These are phyloP conservation scores for Populus simonii DNA, from an alignment of 345 rosid species.

Conservation along the genomic window DNA sequence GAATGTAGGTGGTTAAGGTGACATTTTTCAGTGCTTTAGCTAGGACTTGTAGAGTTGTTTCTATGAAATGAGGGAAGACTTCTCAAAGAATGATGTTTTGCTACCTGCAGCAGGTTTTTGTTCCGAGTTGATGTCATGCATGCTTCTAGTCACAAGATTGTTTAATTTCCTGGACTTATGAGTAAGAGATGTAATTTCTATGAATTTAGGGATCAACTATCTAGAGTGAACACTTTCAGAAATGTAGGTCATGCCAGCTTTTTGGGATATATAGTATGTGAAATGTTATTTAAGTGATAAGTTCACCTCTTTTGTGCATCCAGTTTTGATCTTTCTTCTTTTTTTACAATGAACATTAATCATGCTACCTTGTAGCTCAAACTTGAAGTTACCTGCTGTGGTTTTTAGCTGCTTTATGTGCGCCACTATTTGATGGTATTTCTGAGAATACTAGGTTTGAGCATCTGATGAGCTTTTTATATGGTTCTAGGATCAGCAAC, in stretches of 20 bases:
- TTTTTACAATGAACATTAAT: background rate
- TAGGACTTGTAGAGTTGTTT: background rate
- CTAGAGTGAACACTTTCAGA: background rate
- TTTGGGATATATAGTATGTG: background rate
- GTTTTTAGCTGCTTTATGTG: background rate
- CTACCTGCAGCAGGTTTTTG: background rate
- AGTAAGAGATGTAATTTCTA: background rate
- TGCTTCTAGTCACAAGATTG: background rate
- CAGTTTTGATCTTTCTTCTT: background rate
- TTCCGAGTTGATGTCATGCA: background rate
- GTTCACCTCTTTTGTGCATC: background rate
- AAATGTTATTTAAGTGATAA: background rate
- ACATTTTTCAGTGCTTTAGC: background rate
- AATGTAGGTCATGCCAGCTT: background rate
- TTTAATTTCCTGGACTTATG: background rate
- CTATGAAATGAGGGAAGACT: background rate
- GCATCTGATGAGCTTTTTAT: constrained; percentile 6
- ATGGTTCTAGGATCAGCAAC: constrained; percentile 39
- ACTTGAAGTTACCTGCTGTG: background rate
- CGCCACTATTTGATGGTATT: background rate
- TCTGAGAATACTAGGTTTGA: background rate
- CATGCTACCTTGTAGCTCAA: background rate
- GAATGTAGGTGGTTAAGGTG: background rate
- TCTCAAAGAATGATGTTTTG: background rate
- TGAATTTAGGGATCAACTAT: background rate